Evolutionary conservation across 345 rosid genomes (phyloP).

Genomic region (Eucalyptus sideroxylon): DNA sequence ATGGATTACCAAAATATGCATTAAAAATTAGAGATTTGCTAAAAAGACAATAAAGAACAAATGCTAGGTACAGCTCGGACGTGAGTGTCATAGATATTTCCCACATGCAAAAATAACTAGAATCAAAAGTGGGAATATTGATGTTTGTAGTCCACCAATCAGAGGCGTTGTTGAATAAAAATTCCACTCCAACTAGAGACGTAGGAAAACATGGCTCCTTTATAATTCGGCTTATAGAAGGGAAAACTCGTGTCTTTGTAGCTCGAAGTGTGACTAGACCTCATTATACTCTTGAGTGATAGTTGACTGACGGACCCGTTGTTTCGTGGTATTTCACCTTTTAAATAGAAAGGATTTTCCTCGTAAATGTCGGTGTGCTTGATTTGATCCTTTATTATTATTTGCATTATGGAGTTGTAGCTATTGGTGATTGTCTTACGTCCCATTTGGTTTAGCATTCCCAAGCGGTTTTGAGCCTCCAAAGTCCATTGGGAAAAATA

Average conservation of each 20-base stretch:
- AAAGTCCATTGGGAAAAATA: no score
- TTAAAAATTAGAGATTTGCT: not conserved
- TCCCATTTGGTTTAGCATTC: no score
- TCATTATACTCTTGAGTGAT: not conserved
- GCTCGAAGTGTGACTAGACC: not conserved
- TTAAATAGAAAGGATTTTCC: not conserved
- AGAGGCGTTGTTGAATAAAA: not conserved
- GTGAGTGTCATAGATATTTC: not conserved
- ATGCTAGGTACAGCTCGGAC: not conserved
- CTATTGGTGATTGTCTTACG: not conserved
- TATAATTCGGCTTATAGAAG: not conserved
- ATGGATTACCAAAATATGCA: not conserved
- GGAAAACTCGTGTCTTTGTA: not conserved
- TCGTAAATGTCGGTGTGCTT: not conserved
- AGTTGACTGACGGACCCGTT: not conserved
- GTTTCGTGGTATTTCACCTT: not conserved
- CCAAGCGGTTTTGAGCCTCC: no score
- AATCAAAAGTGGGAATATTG: not conserved
- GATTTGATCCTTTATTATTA: not conserved
- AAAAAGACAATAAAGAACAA: not conserved
- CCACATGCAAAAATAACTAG: not conserved
- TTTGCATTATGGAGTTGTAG: not conserved
- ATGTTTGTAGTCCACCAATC: not conserved
- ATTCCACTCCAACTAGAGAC: not conserved
- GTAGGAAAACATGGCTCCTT: not conserved